phyloP scores from a whole-genome alignment of 345 rosid species.

The Lepidium aucheri region DNA sequence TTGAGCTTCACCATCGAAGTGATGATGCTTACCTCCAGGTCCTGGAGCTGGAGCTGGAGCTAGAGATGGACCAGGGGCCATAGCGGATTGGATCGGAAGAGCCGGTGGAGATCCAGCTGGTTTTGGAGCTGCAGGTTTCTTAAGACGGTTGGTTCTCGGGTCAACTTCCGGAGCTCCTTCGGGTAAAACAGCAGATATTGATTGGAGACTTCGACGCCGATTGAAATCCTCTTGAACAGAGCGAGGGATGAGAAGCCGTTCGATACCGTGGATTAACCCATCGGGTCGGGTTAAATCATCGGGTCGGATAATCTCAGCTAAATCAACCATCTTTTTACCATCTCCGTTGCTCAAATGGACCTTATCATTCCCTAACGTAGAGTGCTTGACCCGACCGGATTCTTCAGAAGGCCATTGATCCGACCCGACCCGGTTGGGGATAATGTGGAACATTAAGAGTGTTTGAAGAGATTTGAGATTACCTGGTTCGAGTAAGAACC shows the following conservation, averaged over 20 bases:
- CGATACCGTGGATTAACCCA: constrained; percentile 72
- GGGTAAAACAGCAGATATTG: constrained; percentile 58
- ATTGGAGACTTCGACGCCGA: constrained; percentile 42
- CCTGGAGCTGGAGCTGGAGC: constrained; percentile 89
- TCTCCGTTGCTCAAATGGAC: constrained; percentile 30
- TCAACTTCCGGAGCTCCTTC: constrained; percentile 72
- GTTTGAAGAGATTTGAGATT: constrained; percentile 60
- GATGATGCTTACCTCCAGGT: constrained; percentile 58
- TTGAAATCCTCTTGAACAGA: constrained; percentile 70
- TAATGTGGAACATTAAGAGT: constrained; percentile 52
- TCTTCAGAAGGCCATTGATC: constrained; percentile 26
- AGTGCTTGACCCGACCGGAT: constrained; percentile 26
- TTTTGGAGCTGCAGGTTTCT: constrained; percentile 33
- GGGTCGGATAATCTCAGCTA: constrained; percentile 37
- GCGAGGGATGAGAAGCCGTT: constrained; percentile 53
- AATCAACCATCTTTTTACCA: constrained; percentile 27
- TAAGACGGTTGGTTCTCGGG: constrained; percentile 59
- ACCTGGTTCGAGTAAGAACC: constrained; percentile 71
- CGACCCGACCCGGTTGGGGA: constrained; percentile 40
- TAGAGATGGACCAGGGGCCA: constrained; percentile 69
- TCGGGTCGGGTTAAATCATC: constrained; percentile 53
- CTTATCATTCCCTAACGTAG: constrained; percentile 29
- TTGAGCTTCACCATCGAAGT: constrained; percentile 64
- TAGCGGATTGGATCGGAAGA: constrained; percentile 52
- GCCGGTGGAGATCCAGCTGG: constrained; percentile 44